Conservation (phyloP, 768 basidiomycete genomes). For the Boletus sensibilis region DNA sequence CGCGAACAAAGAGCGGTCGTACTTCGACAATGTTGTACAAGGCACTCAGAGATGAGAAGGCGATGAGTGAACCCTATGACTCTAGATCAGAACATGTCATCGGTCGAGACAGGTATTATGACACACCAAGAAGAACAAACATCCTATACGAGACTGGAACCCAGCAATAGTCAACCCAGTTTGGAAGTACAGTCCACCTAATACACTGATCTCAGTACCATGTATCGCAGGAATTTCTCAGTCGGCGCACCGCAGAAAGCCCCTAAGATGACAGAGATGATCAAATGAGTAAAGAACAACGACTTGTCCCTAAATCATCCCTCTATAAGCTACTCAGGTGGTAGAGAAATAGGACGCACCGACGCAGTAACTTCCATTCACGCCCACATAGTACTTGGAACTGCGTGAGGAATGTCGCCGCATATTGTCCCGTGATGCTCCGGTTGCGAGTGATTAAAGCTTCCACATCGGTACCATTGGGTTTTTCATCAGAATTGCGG, state of each 20-base stretch:
- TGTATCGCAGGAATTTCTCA: not conserved
- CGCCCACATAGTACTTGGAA: constrained; percentile 76
- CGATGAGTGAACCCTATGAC: constrained; percentile 77
- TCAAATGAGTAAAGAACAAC: constrained; percentile 76
- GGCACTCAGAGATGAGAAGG: constrained; percentile 89
- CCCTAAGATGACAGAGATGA: constrained; percentile 69
- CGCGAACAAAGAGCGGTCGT: constrained; percentile 84
- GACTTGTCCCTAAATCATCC: constrained; percentile 65
- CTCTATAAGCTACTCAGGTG: not conserved
- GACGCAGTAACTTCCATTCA: constrained; percentile 80
- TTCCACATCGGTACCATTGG: constrained; percentile 18
- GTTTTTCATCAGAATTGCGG: constrained; percentile 15
- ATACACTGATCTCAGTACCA: not conserved
- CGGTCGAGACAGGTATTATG: not conserved
- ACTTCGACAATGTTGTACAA: constrained; percentile 85
- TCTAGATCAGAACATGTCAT: constrained; percentile 7
- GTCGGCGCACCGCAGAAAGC: constrained; percentile 72
- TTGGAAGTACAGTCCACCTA: constrained; percentile 84
- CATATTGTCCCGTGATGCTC: constrained; percentile 41
- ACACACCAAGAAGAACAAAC: constrained; percentile 85
- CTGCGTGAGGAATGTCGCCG: constrained; percentile 87
- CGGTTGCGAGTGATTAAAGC: constrained; percentile 18
- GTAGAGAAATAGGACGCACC: constrained; percentile 38
- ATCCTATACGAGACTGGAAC: constrained; percentile 92
- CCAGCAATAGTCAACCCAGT: constrained; percentile 83